These are phyloP conservation scores for Withania somnifera DNA, from an alignment of 305 asterid genomes.

Conservation along the genomic window DNA sequence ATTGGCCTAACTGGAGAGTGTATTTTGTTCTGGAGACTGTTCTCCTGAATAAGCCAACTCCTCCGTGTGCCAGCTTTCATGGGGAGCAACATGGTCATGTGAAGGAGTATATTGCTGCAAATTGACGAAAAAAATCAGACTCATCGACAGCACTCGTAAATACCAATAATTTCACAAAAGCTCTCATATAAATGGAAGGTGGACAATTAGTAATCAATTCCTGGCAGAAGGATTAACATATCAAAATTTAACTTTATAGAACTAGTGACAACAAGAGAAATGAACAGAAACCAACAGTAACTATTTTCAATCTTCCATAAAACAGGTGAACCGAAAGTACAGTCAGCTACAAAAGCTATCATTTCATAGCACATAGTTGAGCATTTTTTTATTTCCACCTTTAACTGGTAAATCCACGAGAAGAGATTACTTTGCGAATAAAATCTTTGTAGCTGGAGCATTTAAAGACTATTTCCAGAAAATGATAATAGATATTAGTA, in stretches of 20 bases:
- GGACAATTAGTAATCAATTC: not conserved
- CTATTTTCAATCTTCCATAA: not conserved
- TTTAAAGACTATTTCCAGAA: not conserved
- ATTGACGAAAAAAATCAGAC: slow-evolving; percentile 4
- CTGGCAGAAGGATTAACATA: not conserved
- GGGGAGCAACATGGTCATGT: slow-evolving; percentile 64
- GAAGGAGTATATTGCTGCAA: slow-evolving; percentile 52
- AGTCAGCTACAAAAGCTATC: not conserved
- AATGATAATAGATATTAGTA: not conserved
- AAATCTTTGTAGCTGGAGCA: not conserved
- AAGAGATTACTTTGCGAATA: not conserved
- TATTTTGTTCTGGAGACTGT: slow-evolving; percentile 22
- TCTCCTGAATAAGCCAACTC: slow-evolving; percentile 42
- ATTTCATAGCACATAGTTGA: not conserved
- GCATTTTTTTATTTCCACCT: not conserved
- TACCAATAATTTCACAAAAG: not conserved
- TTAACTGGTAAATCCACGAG: not conserved
- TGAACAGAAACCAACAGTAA: not conserved
- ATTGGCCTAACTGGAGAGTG: slow-evolving; percentile 26
- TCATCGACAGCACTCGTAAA: not conserved
- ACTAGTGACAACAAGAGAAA: not conserved
- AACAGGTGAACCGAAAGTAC: not conserved
- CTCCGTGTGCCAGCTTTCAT: slow-evolving; percentile 80
- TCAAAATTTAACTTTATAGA: not conserved
- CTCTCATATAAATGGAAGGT: not conserved